Conservation (phyloP, 139 green algal genomes). For the Mychonastes homosphaera region DNA sequence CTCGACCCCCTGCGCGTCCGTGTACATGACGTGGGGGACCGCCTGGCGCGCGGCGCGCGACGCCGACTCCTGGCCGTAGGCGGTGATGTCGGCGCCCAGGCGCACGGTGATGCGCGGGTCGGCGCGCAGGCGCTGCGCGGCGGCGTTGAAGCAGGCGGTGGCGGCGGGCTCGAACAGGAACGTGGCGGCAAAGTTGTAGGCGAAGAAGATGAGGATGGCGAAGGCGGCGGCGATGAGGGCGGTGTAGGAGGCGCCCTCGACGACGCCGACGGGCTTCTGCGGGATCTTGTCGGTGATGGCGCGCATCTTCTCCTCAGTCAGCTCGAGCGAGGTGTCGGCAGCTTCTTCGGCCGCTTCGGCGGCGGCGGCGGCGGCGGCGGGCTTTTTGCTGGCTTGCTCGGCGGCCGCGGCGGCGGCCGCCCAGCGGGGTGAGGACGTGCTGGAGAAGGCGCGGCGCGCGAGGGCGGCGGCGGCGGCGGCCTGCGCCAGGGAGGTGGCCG, state of each 20-base stretch:
- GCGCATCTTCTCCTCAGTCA: slow-evolving; percentile 44
- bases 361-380: too few species aligned
- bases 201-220: slow-evolving; percentile 38
- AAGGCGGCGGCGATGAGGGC: slow-evolving; percentile 81
- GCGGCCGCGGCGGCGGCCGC: too few species aligned
- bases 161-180: slow-evolving; percentile 73
- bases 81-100: slow-evolving; percentile 49
- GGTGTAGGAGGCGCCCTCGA: slow-evolving; percentile 81
- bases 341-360: too few species aligned
- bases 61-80: slow-evolving; percentile 65
- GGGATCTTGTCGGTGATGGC: slow-evolving; percentile 91
- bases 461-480: too few species aligned
- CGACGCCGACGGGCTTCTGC: slow-evolving; percentile 71
- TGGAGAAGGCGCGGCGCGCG: too few species aligned
- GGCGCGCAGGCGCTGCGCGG: slow-evolving; percentile 65
- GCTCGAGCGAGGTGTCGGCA: slow-evolving; percentile 40
- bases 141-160: slow-evolving; percentile 76
- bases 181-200: slow-evolving; percentile 38
- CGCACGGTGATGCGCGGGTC: slow-evolving; percentile 80
- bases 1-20: slow-evolving; percentile 65
- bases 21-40: slow-evolving; percentile 81
- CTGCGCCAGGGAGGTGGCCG: too few species aligned
- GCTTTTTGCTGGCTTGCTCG: too few species aligned
- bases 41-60: slow-evolving; percentile 78
- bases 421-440: too few species aligned